A percentile compares a stretch with the other conserved stretches of the same genome.
Evolutionary conservation across 768 basidiomycete species (phyloP).

Genomic region (Pseudohyphozyma bogoriensis): DNA sequence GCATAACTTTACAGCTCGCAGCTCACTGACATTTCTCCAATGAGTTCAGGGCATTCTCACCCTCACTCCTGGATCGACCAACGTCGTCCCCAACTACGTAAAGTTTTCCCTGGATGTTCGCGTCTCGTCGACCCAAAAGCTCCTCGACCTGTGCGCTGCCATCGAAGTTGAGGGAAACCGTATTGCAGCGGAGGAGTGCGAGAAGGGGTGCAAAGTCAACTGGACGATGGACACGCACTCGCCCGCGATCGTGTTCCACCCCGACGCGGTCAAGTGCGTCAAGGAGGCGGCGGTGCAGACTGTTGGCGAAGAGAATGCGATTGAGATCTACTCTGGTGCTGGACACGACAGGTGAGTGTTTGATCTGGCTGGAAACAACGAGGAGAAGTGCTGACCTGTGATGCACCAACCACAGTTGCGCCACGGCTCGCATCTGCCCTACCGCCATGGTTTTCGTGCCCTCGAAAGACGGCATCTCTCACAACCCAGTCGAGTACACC

Average conservation of each 20-base stretch:
- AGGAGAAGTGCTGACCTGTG: neutral
- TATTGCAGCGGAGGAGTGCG: neutral
- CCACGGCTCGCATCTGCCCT: neutral
- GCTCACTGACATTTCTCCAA: neutral
- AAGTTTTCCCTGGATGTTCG: neutral
- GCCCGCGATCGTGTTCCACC: neutral
- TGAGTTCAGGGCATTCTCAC: neutral
- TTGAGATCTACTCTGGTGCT: neutral
- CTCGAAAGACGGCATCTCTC: slow-evolving; percentile 19
- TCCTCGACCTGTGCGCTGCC: neutral
- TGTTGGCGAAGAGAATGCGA: neutral
- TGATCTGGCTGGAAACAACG: neutral
- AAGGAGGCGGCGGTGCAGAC: neutral
- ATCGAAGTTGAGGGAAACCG: neutral
- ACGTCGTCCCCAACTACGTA: neutral
- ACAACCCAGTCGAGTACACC: slow-evolving; percentile 22
- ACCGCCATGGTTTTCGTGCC: slow-evolving; percentile 14
- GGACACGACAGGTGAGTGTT: neutral
- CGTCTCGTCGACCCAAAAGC: neutral
- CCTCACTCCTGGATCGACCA: neutral
- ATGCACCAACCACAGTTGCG: neutral
- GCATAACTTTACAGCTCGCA: neutral
- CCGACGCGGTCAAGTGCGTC: neutral
- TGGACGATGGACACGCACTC: neutral
- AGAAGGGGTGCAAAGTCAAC: neutral